Conservation (phyloP, 2,329 filamentous ascomycete genomes). For the Cercospora janseana region DNA sequence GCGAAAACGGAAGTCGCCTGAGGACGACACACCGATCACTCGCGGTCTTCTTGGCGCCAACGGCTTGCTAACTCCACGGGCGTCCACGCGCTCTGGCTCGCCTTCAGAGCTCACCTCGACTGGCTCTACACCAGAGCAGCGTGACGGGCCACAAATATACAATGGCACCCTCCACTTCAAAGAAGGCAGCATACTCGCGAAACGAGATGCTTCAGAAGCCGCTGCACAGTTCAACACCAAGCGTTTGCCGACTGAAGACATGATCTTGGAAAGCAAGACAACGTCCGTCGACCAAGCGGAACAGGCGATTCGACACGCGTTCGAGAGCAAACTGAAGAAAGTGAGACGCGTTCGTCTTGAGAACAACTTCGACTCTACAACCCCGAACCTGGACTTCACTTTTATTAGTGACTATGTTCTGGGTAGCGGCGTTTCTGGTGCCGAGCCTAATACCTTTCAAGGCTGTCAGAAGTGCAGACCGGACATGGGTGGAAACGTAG, state of each 20-base stretch:
- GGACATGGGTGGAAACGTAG: constrained; percentile 51
- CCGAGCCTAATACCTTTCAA: constrained; percentile 58
- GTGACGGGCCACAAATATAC: constrained; percentile 35
- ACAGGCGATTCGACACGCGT: constrained; percentile 40
- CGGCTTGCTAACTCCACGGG: constrained; percentile 26
- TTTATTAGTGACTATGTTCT: constrained; percentile 67
- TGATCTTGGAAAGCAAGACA: constrained; percentile 35
- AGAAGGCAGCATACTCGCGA: constrained; percentile 40
- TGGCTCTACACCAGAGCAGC: background rate
- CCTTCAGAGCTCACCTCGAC: constrained; percentile 9
- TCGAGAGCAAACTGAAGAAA: constrained; percentile 34
- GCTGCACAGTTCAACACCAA: constrained; percentile 29
- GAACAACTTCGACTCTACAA: constrained; percentile 59
- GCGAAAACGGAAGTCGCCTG: constrained; percentile 33
- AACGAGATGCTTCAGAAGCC: background rate
- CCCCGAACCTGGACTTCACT: constrained; percentile 61
- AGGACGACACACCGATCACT: constrained; percentile 16
- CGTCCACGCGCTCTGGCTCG: constrained; percentile 5
- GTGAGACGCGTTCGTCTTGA: constrained; percentile 35
- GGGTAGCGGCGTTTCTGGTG: constrained; percentile 58
- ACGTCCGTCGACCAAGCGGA: constrained; percentile 38
- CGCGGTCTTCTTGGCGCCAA: constrained; percentile 18
- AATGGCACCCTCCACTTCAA: constrained; percentile 43
- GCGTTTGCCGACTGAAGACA: constrained; percentile 39
- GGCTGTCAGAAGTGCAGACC: constrained; percentile 65